These are phyloP conservation scores for Diversispora eburnea DNA, from an alignment of 192 early-diverging fungal genomes.

Conservation along the genomic window DNA sequence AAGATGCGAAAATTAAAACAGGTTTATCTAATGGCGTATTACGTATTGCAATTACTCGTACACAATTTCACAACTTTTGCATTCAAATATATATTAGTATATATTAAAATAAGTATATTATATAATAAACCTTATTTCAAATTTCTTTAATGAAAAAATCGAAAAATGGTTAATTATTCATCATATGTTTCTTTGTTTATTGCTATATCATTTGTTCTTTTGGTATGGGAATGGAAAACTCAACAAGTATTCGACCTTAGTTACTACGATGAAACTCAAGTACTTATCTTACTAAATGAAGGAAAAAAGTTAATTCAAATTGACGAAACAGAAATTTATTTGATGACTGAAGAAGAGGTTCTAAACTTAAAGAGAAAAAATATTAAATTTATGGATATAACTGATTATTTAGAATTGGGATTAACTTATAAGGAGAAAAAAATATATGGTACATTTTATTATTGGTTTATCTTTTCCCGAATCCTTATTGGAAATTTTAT, in stretches of 20 bases:
- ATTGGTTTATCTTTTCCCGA: neutral
- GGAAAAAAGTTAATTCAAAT: slow-evolving; percentile 38
- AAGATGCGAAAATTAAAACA: too few relatives aligned
- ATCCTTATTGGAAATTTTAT: neutral
- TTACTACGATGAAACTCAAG: neutral
- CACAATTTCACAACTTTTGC: too few relatives aligned
- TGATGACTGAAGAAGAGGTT: slow-evolving; percentile 61
- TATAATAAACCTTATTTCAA: too few relatives aligned
- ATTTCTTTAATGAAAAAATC: too few relatives aligned
- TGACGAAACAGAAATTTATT: slow-evolving; percentile 49
- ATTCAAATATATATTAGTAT: too few relatives aligned
- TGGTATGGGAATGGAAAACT: neutral
- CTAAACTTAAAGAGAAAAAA: slow-evolving; percentile 60
- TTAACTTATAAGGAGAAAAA: slow-evolving; percentile 11
- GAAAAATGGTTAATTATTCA: too few relatives aligned
- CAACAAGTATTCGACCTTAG: neutral
- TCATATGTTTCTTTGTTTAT: too few relatives aligned
- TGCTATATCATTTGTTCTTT: too few relatives aligned
- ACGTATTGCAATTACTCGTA: too few relatives aligned
- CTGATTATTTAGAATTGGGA: slow-evolving; percentile 61
- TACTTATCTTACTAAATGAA: neutral
- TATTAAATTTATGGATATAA: slow-evolving; percentile 84
- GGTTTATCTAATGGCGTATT: too few relatives aligned
- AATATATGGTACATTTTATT: slow-evolving; percentile 25
- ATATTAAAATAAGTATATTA: too few relatives aligned